Evolutionary conservation across 345 rosid genomes (phyloP), one percentile per base, ranked within the genome.

Genomic region (Aquilaria malaccensis): DNA sequence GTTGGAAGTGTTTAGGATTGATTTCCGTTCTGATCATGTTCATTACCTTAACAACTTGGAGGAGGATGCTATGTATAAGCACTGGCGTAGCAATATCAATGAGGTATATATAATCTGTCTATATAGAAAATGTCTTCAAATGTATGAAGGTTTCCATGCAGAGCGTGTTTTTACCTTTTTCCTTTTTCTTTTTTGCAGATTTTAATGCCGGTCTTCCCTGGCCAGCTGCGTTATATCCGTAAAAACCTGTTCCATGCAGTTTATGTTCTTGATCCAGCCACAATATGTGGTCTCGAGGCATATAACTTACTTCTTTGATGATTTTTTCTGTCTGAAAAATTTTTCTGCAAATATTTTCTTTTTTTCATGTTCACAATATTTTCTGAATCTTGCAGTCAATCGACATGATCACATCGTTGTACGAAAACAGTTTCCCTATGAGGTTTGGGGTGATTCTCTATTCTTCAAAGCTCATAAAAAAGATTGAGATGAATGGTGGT

Each of bases 151-250:
- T 66, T 60, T 58, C 62, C 45, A 46, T 33, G 57, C 14, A 61
- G 69, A 56, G 56, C 13, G 57, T 45, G 55, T 65, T 57, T 58
- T 67, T 71, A 15, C 73, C 49, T 67, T 43, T 69, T 66, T 55
- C 66, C 68, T 53, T 64, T 60, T 37, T 60, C 31, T 56, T 61
- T 64, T 73, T 13, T 81, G 77, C 62, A 94, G 97, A 83, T 94
- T 77, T 86, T 90, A 79, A 88, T 88, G 97, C 99, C 99, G 51
- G 96, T 86, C 60, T 94, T 83, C 83, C 96, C 96, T 60, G 97
- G 97, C 57, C 97, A 94, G 79, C 76, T 83, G 58, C 99, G 89
- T 61, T 91, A 94, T 66, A 86, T 94, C 66, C 89, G 96, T 58
- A 94, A 91, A 81, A 94, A 90, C 83, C 76, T 94, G 65, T 94